Evolutionary conservation across 1,139 yeast genomes (phyloP).

Genomic region (Debaryomyces nepalensis): DNA sequence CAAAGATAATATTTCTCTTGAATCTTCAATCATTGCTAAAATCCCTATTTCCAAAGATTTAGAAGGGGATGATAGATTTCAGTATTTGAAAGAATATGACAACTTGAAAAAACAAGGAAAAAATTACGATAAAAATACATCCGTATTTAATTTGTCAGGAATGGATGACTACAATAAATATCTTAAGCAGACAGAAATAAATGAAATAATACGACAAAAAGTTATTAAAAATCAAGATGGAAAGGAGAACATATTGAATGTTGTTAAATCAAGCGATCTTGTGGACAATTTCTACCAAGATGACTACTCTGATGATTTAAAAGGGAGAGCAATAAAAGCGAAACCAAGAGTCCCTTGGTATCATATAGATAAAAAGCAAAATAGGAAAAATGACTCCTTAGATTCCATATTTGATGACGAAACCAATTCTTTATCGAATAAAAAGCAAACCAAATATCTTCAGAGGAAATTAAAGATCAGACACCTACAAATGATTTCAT

Average conservation of each 20-base stretch:
- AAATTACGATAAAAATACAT: constrained; percentile 25
- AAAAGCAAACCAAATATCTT: constrained; percentile 20
- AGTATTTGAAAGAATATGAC: constrained; percentile 34
- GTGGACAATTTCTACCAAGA: constrained; percentile 36
- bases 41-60: constrained; percentile 16
- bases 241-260: constrained; percentile 29
- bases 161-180: constrained; percentile 44
- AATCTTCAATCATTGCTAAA: constrained; percentile 33
- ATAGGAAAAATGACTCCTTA: constrained; percentile 13
- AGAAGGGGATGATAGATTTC: constrained; percentile 32
- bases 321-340: constrained; percentile 7
- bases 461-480: constrained; percentile 67
- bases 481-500: constrained; percentile 79
- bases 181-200: constrained; percentile 41
- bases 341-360: constrained; percentile 18
- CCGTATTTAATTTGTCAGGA: constrained; percentile 40
- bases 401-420: constrained; percentile 16
- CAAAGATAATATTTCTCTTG: constrained; percentile 21
- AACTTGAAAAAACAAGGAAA: constrained; percentile 20
- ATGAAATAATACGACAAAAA: constrained; percentile 35
- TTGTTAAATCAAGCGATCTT: constrained; percentile 36
- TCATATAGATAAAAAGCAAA: constrained; percentile 15
- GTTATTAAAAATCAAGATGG: constrained; percentile 17
- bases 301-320: constrained; percentile 3
- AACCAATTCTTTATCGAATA: constrained; percentile 17